A percentile compares a stretch with the other conserved stretches of the same genome.
phyloP scores from a whole-genome alignment of 257 asterid species.

The Sherardia arvensis region DNA sequence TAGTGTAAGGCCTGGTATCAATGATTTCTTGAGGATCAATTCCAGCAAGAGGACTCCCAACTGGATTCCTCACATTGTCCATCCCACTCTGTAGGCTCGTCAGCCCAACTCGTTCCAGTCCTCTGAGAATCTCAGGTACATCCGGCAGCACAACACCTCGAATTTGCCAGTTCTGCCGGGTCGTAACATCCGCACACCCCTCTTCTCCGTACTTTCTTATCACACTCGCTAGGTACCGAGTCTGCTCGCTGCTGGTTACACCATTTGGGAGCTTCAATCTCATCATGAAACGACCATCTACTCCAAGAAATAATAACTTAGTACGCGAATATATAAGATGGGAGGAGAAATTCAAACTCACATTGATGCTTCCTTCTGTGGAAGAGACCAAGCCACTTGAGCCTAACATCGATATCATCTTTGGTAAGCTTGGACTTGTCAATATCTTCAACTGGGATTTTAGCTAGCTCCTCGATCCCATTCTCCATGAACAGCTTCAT shows the following conservation, averaged over 20 bases:
- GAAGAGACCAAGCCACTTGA: constrained; percentile 96
- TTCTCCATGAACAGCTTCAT: constrained; percentile 85
- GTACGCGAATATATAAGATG: too few species aligned
- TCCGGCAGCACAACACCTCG: constrained; percentile 85
- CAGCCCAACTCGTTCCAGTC: constrained; percentile 75
- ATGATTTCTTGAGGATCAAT: constrained; percentile 85
- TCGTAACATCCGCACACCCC: constrained; percentile 88
- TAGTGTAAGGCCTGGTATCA: constrained; percentile 80
- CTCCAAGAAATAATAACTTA: too few species aligned
- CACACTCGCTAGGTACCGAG: constrained; percentile 70
- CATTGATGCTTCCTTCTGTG: constrained; percentile 90
- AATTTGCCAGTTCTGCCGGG: constrained; percentile 95
- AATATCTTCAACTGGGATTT: constrained; percentile 58
- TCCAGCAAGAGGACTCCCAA: constrained; percentile 93
- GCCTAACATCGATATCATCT: constrained; percentile 83
- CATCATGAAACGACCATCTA: constrained; percentile 98
- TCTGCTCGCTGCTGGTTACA: constrained; percentile 78
- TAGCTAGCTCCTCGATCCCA: constrained; percentile 60
- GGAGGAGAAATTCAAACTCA: too few species aligned
- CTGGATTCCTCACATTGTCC: constrained; percentile 97
- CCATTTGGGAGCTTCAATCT: constrained; percentile 96
- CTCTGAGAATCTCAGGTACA: constrained; percentile 76
- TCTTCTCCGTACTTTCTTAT: constrained; percentile 75
- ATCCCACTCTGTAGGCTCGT: constrained; percentile 97
- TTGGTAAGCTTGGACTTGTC: constrained; percentile 60